Evolutionary conservation across 352 stramenopile species (phyloP), one percentile per base, ranked within the genome.

Genomic region (Pythium scleroteichum): DNA sequence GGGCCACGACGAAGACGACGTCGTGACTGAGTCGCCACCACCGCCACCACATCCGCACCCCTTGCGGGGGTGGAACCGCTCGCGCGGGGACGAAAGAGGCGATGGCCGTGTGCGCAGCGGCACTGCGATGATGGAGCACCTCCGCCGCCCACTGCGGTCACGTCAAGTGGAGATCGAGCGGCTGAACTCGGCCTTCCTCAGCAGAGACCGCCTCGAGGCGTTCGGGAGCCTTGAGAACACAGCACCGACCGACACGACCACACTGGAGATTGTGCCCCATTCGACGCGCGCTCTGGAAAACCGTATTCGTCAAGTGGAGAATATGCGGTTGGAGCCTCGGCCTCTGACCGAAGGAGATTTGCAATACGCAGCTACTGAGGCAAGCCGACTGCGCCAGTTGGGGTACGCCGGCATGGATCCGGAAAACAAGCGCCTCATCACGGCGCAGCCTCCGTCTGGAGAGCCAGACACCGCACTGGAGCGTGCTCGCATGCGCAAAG

Each of bases 11-110:
- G 68, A 75, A 3, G 69, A 82, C 2, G 69, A 78, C 8, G 20
- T 63, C 10, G 23, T 71, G 39, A 56, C 63, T 3, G 75, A 69
- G 16, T 69, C 77, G 49, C 59, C 71, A 14, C 55, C 79, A 39
- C 81, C 81, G 6, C 50, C 71, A 26, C 81, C 81, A 2, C 81
- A 90, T 46, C 64, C 67, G 12, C 81, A 90, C 23, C 81, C 81
- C n/a, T 40, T 88, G 17, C 59, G 69, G 22, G 49, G 53, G 26
- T 67, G 40, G 54, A 84, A 40, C 54, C 64, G 10, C 29, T 35
- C 29, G 10, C 13, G 39, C 71, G 29, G 48, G 64, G 40, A 10
- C 35, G 22, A 33, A 46, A 32, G 29, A 35, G 10, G 29, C 29
- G 29, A 10, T 10, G 10, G 5, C 10, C 29, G 29, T 35, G 29